A percentile compares a stretch with the other conserved stretches of the same genome.
Evolutionary conservation across 2,329 filamentous ascomycete genomes (phyloP).

Genomic region (Epichloe aotearoae): DNA sequence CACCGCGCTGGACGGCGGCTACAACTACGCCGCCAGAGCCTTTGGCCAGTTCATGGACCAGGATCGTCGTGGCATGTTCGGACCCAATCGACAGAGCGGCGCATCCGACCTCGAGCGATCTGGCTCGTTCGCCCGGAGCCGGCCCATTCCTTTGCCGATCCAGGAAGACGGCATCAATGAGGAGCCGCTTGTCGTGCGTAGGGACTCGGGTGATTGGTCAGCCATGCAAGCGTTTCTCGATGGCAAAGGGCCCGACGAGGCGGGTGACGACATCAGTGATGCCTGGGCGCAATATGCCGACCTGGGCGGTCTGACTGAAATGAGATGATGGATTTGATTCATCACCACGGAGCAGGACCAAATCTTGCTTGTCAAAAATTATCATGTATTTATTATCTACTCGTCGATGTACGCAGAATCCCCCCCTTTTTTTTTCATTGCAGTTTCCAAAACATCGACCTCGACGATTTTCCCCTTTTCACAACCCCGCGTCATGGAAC

Average conservation of each 20-base stretch:
- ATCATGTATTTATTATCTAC: neutral
- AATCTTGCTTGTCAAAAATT: neutral
- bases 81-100: slow-evolving; percentile 12
- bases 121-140: slow-evolving; percentile 8
- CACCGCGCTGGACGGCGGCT: slow-evolving; percentile 15
- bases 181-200: slow-evolving; percentile 13
- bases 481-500: too few species aligned
- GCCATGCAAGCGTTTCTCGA: slow-evolving; percentile 25
- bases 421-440: too few species aligned
- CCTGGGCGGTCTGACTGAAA: slow-evolving; percentile 30
- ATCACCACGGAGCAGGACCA: neutral
- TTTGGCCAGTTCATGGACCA: slow-evolving; percentile 14
- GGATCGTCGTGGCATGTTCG: slow-evolving; percentile 10
- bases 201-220: slow-evolving; percentile 22
- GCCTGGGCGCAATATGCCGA: slow-evolving; percentile 35
- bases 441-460: too few species aligned
- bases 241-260: slow-evolving; percentile 8
- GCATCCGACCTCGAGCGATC: slow-evolving; percentile 12
- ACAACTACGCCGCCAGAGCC: slow-evolving; percentile 12
- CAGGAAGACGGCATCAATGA: slow-evolving; percentile 12
- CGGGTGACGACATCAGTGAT: slow-evolving; percentile 13
- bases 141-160: slow-evolving; percentile 7
- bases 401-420: too few species aligned
- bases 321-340: slow-evolving; percentile 13
- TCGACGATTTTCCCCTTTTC: too few species aligned